These are phyloP conservation scores for Mycena pura DNA, from an alignment of 768 basidiomycete species.

Conservation along the genomic window DNA sequence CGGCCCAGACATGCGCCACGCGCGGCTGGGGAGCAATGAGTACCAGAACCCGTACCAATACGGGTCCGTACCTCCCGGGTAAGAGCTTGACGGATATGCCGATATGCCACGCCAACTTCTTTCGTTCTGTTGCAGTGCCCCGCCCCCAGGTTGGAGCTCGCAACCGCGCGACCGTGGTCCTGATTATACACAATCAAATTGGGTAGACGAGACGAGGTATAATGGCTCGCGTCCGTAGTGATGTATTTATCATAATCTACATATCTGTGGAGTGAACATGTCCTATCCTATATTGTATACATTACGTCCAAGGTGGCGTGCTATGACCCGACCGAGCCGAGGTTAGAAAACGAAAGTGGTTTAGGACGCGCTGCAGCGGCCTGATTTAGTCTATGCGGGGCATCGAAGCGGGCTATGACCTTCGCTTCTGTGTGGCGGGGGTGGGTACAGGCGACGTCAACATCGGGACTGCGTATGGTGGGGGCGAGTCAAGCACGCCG, in stretches of 20 bases:
- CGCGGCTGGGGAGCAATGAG: constrained; percentile 15
- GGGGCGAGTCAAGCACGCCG: constrained; percentile 22
- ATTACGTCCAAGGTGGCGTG: too few relatives aligned
- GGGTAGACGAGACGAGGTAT: constrained; percentile 13
- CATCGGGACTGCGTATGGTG: constrained; percentile 19
- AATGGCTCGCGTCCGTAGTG: constrained; percentile 16
- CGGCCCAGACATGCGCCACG: constrained; percentile 9
- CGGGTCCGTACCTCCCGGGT: too few relatives aligned
- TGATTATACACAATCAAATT: constrained; percentile 3
- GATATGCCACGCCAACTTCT: background rate
- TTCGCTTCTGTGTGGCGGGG: too few relatives aligned
- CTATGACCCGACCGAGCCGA: too few relatives aligned
- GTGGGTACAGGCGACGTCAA: too few relatives aligned
- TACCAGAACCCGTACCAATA: background rate
- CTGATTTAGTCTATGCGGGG: background rate
- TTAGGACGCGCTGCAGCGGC: background rate
- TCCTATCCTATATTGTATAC: too few relatives aligned
- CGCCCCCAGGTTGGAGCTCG: background rate
- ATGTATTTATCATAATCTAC: background rate
- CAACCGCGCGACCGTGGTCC: background rate
- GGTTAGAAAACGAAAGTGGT: too few relatives aligned
- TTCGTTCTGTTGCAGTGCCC: background rate
- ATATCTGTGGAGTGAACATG: too few relatives aligned
- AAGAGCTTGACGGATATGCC: too few relatives aligned
- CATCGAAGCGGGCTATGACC: too few relatives aligned